These are phyloP conservation scores for Penicillium ucsense DNA, from an alignment of 495 filamentous ascomycete genomes.

Conservation along the genomic window DNA sequence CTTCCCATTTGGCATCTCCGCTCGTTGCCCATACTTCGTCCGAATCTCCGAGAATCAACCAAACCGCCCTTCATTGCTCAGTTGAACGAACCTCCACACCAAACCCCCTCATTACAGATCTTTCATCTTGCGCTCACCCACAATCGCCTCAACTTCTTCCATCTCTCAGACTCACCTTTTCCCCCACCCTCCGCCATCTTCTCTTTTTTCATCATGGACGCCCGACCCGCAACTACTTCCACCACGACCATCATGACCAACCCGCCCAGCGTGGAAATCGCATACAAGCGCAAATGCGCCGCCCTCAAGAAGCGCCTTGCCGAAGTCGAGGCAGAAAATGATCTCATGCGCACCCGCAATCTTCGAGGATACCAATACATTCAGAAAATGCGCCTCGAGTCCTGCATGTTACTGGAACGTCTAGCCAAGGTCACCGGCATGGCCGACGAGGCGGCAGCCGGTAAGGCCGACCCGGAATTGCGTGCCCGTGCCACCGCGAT, in stretches of 20 bases:
- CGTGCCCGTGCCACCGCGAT: conserved; percentile 26
- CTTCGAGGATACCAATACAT: conserved; percentile 72
- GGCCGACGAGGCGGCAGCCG: conserved; percentile 36
- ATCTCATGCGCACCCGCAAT: conserved; percentile 65
- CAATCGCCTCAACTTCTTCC: not conserved
- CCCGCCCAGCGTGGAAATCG: conserved; percentile 88
- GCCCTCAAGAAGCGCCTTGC: conserved; percentile 81
- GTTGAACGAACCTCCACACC: too few relatives aligned
- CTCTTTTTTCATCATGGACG: conserved; percentile 19
- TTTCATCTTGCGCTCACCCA: too few relatives aligned
- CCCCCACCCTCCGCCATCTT: not conserved
- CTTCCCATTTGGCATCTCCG: not conserved
- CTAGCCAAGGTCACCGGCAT: conserved; percentile 76
- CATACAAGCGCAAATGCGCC: conserved; percentile 95
- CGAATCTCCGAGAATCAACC: too few relatives aligned
- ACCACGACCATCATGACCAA: conserved; percentile 18
- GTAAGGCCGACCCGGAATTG: conserved; percentile 25
- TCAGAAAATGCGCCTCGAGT: conserved; percentile 83
- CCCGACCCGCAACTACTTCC: conserved; percentile 13
- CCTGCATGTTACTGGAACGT: conserved; percentile 83
- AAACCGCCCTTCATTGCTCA: too few relatives aligned
- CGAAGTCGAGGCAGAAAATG: conserved; percentile 85
- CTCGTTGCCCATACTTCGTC: too few relatives aligned
- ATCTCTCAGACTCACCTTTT: not conserved
- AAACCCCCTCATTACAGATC: too few relatives aligned